phyloP scores from a whole-genome alignment of 768 basidiomycete species.

The Suillus bovinus region DNA sequence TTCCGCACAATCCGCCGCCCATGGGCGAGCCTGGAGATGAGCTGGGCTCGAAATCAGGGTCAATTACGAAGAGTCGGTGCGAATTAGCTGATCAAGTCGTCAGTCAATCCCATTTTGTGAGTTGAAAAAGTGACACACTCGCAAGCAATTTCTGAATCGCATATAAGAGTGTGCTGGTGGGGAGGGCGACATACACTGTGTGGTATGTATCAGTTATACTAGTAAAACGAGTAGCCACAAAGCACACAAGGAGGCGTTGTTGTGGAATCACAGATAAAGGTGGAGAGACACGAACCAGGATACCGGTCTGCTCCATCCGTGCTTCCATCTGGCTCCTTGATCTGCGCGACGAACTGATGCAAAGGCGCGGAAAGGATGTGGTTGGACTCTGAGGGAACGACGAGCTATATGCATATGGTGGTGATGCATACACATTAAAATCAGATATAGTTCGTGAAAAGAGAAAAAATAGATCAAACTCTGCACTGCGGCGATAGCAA shows the following conservation, averaged over 20 bases:
- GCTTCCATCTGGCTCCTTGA: constrained; percentile 79
- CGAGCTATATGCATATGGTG: constrained; percentile 44
- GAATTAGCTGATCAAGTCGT: constrained; percentile 57
- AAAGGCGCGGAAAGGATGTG: constrained; percentile 70
- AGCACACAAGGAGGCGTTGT: background rate
- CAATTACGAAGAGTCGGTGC: constrained; percentile 77
- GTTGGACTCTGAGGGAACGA: constrained; percentile 80
- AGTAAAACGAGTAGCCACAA: background rate
- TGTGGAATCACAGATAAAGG: background rate
- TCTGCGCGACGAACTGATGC: constrained; percentile 65
- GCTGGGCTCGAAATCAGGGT: constrained; percentile 49
- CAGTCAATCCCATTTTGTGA: background rate
- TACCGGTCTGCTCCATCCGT: constrained; percentile 79
- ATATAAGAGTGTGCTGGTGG: constrained; percentile 62
- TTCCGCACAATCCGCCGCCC: constrained; percentile 56
- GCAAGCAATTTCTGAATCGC: constrained; percentile 81
- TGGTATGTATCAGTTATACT: constrained; percentile 1
- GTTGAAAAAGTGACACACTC: constrained; percentile 47
- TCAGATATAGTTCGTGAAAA: background rate
- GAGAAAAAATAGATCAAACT: background rate
- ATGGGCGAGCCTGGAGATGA: constrained; percentile 48
- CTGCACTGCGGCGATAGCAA: too few species aligned
- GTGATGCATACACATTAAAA: constrained; percentile 2
- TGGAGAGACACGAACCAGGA: constrained; percentile 50
- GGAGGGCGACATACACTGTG: constrained; percentile 73